These are phyloP conservation scores for Wickerhamomyces queroliae DNA, from an alignment of 805 yeast species.

Conservation along the genomic window DNA sequence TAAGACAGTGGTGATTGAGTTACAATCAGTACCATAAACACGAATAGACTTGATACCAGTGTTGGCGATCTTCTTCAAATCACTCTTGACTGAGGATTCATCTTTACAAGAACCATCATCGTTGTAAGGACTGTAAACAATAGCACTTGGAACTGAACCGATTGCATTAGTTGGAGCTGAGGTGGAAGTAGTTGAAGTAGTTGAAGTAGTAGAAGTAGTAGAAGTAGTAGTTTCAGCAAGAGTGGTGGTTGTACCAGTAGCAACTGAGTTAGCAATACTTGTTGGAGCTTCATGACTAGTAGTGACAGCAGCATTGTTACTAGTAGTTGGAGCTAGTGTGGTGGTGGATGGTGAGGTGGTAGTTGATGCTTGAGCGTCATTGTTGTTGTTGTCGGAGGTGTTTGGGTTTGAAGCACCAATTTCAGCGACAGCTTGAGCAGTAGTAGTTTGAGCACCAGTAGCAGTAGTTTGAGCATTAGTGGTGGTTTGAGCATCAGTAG, in stretches of 20 bases:
- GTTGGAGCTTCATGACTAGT: conserved; percentile 28
- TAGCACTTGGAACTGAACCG: conserved; percentile 43
- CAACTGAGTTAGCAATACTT: conserved; percentile 21
- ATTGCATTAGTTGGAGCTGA: conserved; percentile 18
- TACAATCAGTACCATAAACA: conserved; percentile 86
- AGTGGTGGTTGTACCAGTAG: conserved; percentile 27
- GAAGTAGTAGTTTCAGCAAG: conserved; percentile 22
- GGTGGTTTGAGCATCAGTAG: conserved; percentile 10
- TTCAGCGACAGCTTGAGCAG: conserved; percentile 14
- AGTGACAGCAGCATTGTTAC: conserved; percentile 16
- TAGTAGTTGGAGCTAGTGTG: conserved; percentile 11
- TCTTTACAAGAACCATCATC: conserved; percentile 64
- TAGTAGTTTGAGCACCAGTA: conserved; percentile 8
- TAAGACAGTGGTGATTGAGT: conserved; percentile 55
- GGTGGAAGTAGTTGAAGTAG: conserved; percentile 20
- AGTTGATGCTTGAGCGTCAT: conserved; percentile 8
- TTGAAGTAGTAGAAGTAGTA: conserved; percentile 22
- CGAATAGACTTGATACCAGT: conserved; percentile 66
- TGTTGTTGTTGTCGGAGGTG: conserved; percentile 11
- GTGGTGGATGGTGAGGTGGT: conserved; percentile 13
- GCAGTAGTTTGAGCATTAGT: conserved; percentile 13
- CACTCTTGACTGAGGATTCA: conserved; percentile 45
- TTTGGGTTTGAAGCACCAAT: conserved; percentile 5
- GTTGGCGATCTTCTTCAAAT: conserved; percentile 49
- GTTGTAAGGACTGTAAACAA: conserved; percentile 78